phyloP scores from a whole-genome alignment of 768 basidiomycete genomes.

The Lactifluus echinatus region DNA sequence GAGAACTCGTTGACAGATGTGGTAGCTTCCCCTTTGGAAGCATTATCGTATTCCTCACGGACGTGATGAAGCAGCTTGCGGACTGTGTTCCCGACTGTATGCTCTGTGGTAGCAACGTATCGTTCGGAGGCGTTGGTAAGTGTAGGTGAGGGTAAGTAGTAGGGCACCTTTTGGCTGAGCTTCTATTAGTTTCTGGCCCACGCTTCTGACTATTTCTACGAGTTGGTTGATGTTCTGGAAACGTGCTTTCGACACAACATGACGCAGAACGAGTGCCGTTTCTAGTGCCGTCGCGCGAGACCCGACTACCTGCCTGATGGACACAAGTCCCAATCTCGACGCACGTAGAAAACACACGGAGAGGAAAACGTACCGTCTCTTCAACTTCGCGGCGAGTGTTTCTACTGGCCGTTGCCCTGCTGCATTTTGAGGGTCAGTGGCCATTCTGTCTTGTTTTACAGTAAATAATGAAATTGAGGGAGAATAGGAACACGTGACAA shows the following conservation, averaged over 20 bases:
- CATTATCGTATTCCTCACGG: constrained; percentile 89
- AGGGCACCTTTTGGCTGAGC: constrained; percentile 88
- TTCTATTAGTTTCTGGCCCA: constrained; percentile 74
- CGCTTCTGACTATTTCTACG: constrained; percentile 64
- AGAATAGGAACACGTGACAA: background rate
- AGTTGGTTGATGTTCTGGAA: constrained; percentile 86
- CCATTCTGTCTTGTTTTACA: constrained; percentile 28
- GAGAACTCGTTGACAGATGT: constrained; percentile 44
- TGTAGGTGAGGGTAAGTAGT: background rate
- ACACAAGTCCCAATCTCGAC: constrained; percentile 15
- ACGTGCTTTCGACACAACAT: constrained; percentile 79
- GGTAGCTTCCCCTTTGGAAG: constrained; percentile 41
- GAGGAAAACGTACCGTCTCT: constrained; percentile 51
- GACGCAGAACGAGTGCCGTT: constrained; percentile 79
- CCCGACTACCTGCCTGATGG: constrained; percentile 76
- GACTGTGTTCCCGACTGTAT: constrained; percentile 91
- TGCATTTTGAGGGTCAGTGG: constrained; percentile 30
- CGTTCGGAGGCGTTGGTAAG: constrained; percentile 6
- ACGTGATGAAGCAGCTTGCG: constrained; percentile 90
- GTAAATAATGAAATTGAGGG: background rate
- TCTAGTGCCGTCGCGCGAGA: constrained; percentile 85
- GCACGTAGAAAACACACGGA: background rate
- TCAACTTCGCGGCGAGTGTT: constrained; percentile 56
- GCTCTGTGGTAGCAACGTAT: constrained; percentile 44
- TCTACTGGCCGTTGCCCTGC: constrained; percentile 56